Percentiles rank a stretch among this genome's conserved stretches.
Evolutionary conservation across 768 basidiomycete species (phyloP).

Genomic region (Trametes maxima): DNA sequence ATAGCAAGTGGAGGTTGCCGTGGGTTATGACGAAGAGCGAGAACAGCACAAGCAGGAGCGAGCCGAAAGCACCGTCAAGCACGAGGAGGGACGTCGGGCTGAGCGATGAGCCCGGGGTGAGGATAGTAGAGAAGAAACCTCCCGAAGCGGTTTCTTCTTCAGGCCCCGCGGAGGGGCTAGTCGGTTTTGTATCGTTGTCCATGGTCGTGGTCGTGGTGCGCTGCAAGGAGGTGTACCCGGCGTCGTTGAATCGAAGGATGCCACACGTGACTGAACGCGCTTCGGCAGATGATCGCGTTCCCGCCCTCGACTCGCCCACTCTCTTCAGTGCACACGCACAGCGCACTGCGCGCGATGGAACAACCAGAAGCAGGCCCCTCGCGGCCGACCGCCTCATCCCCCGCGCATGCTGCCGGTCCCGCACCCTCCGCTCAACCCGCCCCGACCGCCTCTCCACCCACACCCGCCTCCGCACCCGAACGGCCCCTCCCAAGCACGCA

Average conservation of each 20-base stretch:
- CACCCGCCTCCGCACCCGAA: slow-evolving; percentile 38
- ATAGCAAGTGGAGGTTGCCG: slow-evolving; percentile 69
- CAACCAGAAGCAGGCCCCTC: slow-evolving; percentile 17
- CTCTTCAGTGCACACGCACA: neutral
- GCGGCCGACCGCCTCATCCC: neutral
- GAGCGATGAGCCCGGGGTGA: slow-evolving; percentile 78
- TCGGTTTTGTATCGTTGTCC: neutral
- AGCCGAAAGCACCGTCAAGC: slow-evolving; percentile 61
- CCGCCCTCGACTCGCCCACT: neutral
- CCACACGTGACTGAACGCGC: slow-evolving; percentile 16
- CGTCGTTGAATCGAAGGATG: neutral
- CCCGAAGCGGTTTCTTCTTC: slow-evolving; percentile 3
- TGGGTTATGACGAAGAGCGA: slow-evolving; percentile 60
- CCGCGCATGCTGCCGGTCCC: neutral
- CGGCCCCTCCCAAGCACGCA: slow-evolving; percentile 54
- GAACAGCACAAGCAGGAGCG: slow-evolving; percentile 61
- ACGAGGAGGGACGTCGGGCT: slow-evolving; percentile 66
- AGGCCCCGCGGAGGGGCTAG: neutral
- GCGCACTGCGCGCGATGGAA: slow-evolving; percentile 11
- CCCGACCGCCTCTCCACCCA: neutral
- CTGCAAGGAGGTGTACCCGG: neutral
- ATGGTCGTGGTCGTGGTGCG: neutral
- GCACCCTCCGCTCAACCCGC: neutral
- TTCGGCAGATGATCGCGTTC: slow-evolving; percentile 1
- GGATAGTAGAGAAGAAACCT: slow-evolving; percentile 55